Evolutionary conservation across 140 eudicot species (phyloP), one percentile per base, ranked within the genome.

Genomic region (Senecio squalidus): DNA sequence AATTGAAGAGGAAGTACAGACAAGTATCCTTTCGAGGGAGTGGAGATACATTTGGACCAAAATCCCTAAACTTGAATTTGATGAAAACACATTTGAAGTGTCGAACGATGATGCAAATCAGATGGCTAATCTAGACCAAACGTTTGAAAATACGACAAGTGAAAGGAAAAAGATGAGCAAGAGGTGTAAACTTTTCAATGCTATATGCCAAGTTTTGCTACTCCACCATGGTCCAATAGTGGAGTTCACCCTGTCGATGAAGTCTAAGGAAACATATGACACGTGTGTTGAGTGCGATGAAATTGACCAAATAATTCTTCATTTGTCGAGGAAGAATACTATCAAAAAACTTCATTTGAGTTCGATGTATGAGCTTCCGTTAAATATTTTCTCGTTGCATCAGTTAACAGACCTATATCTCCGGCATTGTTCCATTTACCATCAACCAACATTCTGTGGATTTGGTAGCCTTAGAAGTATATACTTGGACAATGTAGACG

Each of bases 401-500:
- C 43, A 66, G 3, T 31, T 77, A 41, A 72, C 57, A 3, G 22
- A 72, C 39, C 55, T 77, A 69, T 28, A 55, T 47, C 71, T 77
- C 60, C 3, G 0, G 6, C 25, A 4, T 13, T 50, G 60, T 55
- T 51, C 67, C 24, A 16, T 45, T 17, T 58, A 71, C 7, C 72
- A 1, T 28, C 43, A 26, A 4, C 51, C 67, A 16, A 3, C 28
- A 34, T 71, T 77, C 26, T 28, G 1, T 2, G 60, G 60, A 55
- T 55, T 55, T 30, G 41, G 60, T 9, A 55, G 25, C 39, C 62
- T 77, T 6, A 52, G 8, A n/a, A 44, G 33, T 48, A 61, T 71
- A 21, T 55, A 45, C 4, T 60, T 77, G 17, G 30, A 60, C 5
- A 28, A 57, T 8, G 68, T 61, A 14, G 11, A 7, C 3, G 33